A percentile compares a stretch with the other conserved stretches of the same genome.
Conservation (phyloP, 495 filamentous ascomycete species). For the Xylaria sp. region DNA sequence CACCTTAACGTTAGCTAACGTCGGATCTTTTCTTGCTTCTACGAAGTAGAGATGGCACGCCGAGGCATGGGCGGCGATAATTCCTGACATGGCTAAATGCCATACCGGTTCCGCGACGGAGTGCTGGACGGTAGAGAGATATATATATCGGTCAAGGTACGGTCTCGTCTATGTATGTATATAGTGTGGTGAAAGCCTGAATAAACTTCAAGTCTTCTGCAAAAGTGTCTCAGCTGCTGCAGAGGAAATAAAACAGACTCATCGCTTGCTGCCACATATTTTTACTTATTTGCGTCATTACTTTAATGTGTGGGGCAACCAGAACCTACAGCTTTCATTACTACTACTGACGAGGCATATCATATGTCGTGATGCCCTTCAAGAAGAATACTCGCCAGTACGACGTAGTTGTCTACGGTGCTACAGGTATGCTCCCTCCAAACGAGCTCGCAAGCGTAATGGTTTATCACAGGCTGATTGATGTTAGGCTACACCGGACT, state of each 20-base stretch:
- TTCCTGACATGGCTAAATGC: constrained; percentile 39
- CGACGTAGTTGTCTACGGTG: constrained; percentile 84
- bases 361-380: constrained; percentile 42
- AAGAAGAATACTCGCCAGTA: constrained; percentile 68
- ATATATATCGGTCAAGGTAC: background rate
- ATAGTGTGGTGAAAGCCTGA: background rate
- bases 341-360: background rate
- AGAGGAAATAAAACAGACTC: background rate
- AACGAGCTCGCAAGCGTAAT: background rate
- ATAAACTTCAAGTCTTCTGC: background rate
- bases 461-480: constrained; percentile 29
- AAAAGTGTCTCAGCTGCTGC: background rate
- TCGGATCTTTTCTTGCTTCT: constrained; percentile 51
- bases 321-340: background rate
- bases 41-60: constrained; percentile 52
- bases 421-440: constrained; percentile 50
- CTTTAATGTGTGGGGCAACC: background rate
- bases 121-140: background rate
- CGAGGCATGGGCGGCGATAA: constrained; percentile 39
- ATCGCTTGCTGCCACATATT: background rate
- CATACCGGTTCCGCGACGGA: background rate
- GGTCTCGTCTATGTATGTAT: background rate
- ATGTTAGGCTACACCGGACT: constrained; percentile 83
- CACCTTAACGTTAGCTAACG: constrained; percentile 34
- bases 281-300: constrained; percentile 2